A percentile compares a stretch with the other conserved stretches of the same genome.
phyloP scores from a whole-genome alignment of 225 moss, liverwort and hornwort species.

The Sphagnum contortum region DNA sequence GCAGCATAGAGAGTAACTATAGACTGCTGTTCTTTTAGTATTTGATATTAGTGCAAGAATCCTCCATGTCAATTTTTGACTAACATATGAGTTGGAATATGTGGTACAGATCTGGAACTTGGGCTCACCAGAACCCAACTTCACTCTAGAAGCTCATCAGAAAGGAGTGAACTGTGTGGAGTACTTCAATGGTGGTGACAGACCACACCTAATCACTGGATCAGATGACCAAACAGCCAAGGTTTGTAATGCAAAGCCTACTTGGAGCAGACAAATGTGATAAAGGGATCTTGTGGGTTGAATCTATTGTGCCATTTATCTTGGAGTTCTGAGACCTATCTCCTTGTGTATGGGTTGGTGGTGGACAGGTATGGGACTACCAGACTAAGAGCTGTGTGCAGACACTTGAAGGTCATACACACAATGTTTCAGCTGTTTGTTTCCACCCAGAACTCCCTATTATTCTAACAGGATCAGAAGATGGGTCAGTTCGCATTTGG shows the following conservation, averaged over 20 bases:
- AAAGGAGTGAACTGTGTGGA: constrained; percentile 99
- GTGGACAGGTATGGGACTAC: constrained; percentile 90
- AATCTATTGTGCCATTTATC: no score
- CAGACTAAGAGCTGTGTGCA: constrained; percentile 99
- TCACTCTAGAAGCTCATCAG: constrained; percentile 93
- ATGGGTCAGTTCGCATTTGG: constrained; percentile 98
- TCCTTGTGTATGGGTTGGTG: not conserved
- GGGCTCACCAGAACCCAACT: constrained; percentile 93
- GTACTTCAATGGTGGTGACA: constrained; percentile 89
- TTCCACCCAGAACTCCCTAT: constrained; percentile 97
- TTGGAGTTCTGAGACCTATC: no score
- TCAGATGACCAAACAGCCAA: constrained; percentile 99
- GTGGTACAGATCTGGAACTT: constrained; percentile 84
- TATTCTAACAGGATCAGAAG: constrained; percentile 92
- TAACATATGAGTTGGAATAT: no score
- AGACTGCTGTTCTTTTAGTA: no score
- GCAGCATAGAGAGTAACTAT: no score
- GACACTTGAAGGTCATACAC: constrained; percentile 91
- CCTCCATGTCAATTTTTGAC: no score
- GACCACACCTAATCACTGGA: constrained; percentile 93
- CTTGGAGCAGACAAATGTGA: not conserved
- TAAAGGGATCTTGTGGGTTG: no score
- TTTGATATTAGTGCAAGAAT: no score
- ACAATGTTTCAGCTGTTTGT: constrained; percentile 87
- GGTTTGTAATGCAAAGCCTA: constrained; percentile 21